Conservation (phyloP, 805 yeast genomes). For the Wickerhamiella dianesei region DNA sequence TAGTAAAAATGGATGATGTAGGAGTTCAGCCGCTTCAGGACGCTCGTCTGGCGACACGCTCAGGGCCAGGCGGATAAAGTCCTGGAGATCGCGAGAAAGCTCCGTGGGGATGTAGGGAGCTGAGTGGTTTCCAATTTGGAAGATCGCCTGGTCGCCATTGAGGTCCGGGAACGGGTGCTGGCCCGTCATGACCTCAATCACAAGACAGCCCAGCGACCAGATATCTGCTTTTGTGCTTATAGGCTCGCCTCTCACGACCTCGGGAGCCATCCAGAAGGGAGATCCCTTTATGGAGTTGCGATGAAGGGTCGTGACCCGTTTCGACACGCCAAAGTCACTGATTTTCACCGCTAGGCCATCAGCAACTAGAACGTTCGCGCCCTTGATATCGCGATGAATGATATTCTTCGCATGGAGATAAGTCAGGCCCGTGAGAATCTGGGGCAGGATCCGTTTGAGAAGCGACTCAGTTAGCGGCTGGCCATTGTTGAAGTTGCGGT, state of each 20-base stretch:
- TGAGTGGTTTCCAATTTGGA: conserved; percentile 71
- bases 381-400: conserved; percentile 78
- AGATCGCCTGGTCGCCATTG: conserved; percentile 93
- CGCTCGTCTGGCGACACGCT: conserved; percentile 61
- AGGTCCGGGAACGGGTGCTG: conserved; percentile 92
- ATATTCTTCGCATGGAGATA: conserved; percentile 65
- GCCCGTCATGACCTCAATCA: conserved; percentile 92
- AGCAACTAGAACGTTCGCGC: conserved; percentile 74
- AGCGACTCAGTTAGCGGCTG: conserved; percentile 73
- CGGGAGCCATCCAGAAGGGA: conserved; percentile 99
- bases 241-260: conserved; percentile 72
- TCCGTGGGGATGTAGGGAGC: conserved; percentile 64
- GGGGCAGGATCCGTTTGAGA: conserved; percentile 57
- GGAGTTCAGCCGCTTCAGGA: conserved; percentile 57
- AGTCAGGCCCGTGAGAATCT: conserved; percentile 58
- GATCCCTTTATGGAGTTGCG: conserved; percentile 89
- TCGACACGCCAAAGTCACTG: conserved; percentile 76
- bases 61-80: conserved; percentile 54
- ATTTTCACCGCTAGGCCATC: conserved; percentile 71
- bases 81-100: conserved; percentile 51
- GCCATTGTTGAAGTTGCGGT: conserved; percentile 48
- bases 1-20: conserved; percentile 50
- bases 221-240: conserved; percentile 90
- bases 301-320: conserved; percentile 41
- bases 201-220: conserved; percentile 92